phyloP scores from a whole-genome alignment of 2,329 filamentous ascomycete species.

The Fusarium illudens region DNA sequence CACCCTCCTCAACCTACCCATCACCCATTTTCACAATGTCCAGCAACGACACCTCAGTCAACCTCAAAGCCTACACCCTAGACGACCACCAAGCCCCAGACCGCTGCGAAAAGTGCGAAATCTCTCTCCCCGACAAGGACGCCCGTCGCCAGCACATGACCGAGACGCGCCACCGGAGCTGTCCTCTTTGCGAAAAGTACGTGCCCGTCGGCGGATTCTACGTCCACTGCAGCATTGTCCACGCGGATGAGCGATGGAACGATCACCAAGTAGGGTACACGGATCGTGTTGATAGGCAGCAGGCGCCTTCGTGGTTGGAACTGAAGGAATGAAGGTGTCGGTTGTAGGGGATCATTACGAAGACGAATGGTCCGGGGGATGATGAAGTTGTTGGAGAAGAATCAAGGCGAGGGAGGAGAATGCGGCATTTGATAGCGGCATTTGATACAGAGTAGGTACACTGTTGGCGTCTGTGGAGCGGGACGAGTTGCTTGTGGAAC shows the following conservation, averaged over 20 bases:
- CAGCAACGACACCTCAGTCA: conserved; percentile 13
- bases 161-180: conserved; percentile 4
- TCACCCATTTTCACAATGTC: not conserved
- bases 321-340: not conserved
- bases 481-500: not conserved
- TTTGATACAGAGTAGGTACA: too few species aligned
- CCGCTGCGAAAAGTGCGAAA: conserved; percentile 4
- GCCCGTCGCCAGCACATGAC: not conserved
- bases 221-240: not conserved
- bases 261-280: not conserved
- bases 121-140: not conserved
- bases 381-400: not conserved
- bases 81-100: conserved; percentile 51
- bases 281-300: not conserved
- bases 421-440: not conserved
- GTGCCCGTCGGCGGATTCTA: conserved; percentile 3
- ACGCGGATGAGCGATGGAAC: conserved; percentile 4
- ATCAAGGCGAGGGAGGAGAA: not conserved
- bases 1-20: not conserved
- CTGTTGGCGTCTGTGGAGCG: not conserved
- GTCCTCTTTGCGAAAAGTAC: not conserved
- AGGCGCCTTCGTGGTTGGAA: not conserved
- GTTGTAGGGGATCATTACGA: not conserved
- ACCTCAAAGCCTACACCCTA: conserved; percentile 58
- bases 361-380: not conserved